Percentiles rank a stretch among this genome's conserved stretches.
Conservation (phyloP, 805 yeast species). For the Teunomyces tritomae region DNA sequence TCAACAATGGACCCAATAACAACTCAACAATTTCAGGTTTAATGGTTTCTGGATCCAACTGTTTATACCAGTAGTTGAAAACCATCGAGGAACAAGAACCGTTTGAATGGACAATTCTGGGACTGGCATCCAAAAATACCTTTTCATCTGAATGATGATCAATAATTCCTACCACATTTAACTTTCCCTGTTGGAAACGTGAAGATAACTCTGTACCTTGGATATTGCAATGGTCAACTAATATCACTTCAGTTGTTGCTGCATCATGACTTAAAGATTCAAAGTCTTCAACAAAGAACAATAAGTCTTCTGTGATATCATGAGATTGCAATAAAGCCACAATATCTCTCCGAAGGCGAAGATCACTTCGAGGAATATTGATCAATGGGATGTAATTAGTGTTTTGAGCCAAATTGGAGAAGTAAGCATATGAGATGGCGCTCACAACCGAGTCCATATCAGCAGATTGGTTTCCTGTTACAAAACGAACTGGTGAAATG, state of each 20-base stretch:
- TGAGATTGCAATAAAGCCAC: conserved; percentile 47
- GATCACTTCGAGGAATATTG: conserved; percentile 66
- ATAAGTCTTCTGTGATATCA: conserved; percentile 44
- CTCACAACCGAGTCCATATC: conserved; percentile 85
- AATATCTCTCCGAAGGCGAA: conserved; percentile 71
- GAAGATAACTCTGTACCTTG: conserved; percentile 45
- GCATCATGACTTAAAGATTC: conserved; percentile 12
- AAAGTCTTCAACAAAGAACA: conserved; percentile 72
- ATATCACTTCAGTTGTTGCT: conserved; percentile 38
- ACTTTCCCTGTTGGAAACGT: conserved; percentile 19
- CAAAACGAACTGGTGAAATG: conserved; percentile 35
- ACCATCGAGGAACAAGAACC: conserved; percentile 86
- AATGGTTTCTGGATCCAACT: conserved; percentile 14
- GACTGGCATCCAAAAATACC: conserved; percentile 46
- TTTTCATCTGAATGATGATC: conserved; percentile 87
- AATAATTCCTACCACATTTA: conserved; percentile 56
- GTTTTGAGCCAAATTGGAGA: conserved; percentile 36
- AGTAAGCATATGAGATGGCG: conserved; percentile 70
- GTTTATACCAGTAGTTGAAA: conserved; percentile 54
- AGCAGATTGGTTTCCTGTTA: conserved; percentile 82
- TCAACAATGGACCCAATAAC: conserved; percentile 63
- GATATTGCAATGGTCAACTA: conserved; percentile 82
- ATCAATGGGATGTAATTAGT: conserved; percentile 62
- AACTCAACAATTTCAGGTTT: conserved; percentile 41
- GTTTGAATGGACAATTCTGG: conserved; percentile 56